Percentiles rank a stretch among this genome's conserved stretches.
Evolutionary conservation across 2,329 filamentous ascomycete species (phyloP).

Genomic region (Trichoderma semiorbis): DNA sequence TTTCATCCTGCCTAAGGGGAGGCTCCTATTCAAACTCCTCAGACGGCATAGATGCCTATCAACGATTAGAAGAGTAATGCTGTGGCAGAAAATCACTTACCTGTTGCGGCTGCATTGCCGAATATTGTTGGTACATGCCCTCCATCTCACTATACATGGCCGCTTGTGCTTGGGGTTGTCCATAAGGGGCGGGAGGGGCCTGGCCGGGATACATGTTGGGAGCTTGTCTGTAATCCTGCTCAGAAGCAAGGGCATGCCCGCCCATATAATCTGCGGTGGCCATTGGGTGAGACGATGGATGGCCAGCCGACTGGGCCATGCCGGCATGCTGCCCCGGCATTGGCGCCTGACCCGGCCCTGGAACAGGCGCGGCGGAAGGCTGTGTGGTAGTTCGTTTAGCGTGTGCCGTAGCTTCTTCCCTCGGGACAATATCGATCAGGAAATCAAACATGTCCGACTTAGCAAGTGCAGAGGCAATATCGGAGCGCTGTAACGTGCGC

Average conservation of each 20-base stretch:
- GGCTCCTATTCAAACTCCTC: constrained; percentile 44
- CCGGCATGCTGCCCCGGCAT: constrained; percentile 51
- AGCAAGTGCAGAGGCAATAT: constrained; percentile 90
- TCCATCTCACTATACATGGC: constrained; percentile 77
- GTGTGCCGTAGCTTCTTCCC: constrained; percentile 85
- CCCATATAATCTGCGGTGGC: constrained; percentile 60
- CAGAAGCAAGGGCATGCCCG: constrained; percentile 60
- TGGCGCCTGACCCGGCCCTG: constrained; percentile 49
- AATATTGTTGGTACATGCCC: constrained; percentile 78
- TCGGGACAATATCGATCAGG: constrained; percentile 95
- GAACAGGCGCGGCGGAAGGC: constrained; percentile 40
- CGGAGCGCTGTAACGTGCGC: constrained; percentile 87
- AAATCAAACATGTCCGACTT: constrained; percentile 99
- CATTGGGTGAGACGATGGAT: constrained; percentile 55
- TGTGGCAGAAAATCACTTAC: constrained; percentile 48
- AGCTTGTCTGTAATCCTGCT: constrained; percentile 76
- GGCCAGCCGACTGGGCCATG: constrained; percentile 54
- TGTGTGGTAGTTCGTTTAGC: constrained; percentile 69
- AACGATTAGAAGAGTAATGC: constrained; percentile 18
- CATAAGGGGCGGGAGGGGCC: constrained; percentile 68
- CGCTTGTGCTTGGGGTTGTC: constrained; percentile 65
- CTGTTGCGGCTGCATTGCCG: constrained; percentile 77
- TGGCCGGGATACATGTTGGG: constrained; percentile 78
- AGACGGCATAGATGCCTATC: constrained; percentile 41
- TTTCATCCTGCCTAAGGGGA: not conserved